Conservation (phyloP, 495 filamentous ascomycete species). For the Annulohypoxylon nitens region DNA sequence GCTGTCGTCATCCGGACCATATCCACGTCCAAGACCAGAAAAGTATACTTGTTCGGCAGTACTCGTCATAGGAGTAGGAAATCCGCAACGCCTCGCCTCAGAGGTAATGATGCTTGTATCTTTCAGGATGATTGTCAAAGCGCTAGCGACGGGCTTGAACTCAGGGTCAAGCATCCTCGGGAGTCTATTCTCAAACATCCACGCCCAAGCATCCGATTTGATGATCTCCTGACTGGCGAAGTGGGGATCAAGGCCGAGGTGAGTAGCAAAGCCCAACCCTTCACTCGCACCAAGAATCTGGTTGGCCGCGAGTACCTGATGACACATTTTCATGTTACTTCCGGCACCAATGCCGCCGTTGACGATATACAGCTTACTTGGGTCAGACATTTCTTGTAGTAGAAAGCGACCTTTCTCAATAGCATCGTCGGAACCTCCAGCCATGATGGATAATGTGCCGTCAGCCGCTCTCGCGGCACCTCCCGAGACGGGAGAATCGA, state of each 20-base stretch:
- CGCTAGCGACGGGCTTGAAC: constrained; percentile 76
- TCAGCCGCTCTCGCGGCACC: constrained; percentile 79
- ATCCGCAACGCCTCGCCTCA: constrained; percentile 69
- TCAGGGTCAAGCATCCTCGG: constrained; percentile 74
- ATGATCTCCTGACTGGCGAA: constrained; percentile 69
- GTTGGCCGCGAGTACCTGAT: constrained; percentile 83
- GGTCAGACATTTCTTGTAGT: constrained; percentile 71
- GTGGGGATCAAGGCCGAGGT: constrained; percentile 73
- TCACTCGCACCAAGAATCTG: constrained; percentile 81
- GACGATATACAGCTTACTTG: constrained; percentile 77
- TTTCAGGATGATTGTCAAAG: constrained; percentile 82
- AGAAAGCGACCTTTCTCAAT: constrained; percentile 70
- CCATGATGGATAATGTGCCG: constrained; percentile 85
- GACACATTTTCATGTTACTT: constrained; percentile 91
- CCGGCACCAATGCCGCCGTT: constrained; percentile 79
- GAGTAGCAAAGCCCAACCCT: constrained; percentile 78
- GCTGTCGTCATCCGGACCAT: constrained; percentile 76
- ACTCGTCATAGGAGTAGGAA: constrained; percentile 78
- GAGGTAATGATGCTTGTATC: constrained; percentile 84
- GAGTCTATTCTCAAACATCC: constrained; percentile 85
- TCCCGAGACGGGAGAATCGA: constrained; percentile 83
- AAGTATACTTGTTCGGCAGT: constrained; percentile 79
- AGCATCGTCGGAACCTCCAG: constrained; percentile 70
- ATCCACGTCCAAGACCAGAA: constrained; percentile 69
- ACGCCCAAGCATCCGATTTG: constrained; percentile 73